Percentiles rank a stretch among this genome's conserved stretches.
These are phyloP conservation scores for Phytophthora fragariae DNA, from an alignment of 352 stramenopile species.

Conservation along the genomic window DNA sequence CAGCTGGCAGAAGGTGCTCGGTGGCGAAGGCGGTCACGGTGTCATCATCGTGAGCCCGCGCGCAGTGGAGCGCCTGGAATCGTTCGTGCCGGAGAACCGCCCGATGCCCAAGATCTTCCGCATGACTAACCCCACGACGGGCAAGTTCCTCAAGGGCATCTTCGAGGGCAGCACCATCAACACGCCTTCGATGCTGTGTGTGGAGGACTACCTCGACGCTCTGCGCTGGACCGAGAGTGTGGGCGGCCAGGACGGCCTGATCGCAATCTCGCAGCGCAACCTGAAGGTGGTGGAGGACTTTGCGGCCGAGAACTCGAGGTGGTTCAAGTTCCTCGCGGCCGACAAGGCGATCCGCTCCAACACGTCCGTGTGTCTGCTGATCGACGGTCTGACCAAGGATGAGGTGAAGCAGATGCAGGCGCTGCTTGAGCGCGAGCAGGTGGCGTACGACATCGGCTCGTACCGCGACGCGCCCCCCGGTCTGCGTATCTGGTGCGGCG, in stretches of 20 bases:
- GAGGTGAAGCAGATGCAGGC: slow-evolving; percentile 98
- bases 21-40: slow-evolving; percentile 98
- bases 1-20: slow-evolving; percentile 99
- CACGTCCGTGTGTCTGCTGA: slow-evolving; percentile 97
- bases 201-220: slow-evolving; percentile 99
- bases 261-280: slow-evolving; percentile 95
- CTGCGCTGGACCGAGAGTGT: slow-evolving; percentile 96
- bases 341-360: slow-evolving; percentile 94
- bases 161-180: slow-evolving; percentile 99
- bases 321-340: slow-evolving; percentile 97
- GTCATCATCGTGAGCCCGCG: slow-evolving; percentile 97
- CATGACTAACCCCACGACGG: slow-evolving; percentile 96
- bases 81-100: slow-evolving; percentile 84
- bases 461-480: slow-evolving; percentile 98
- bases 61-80: slow-evolving; percentile 97
- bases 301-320: slow-evolving; percentile 94
- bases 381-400: slow-evolving; percentile 92
- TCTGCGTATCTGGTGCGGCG: slow-evolving; percentile 99
- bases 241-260: slow-evolving; percentile 94
- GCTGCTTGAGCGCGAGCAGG: slow-evolving; percentile 95
- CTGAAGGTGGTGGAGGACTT: slow-evolving; percentile 96
- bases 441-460: slow-evolving; percentile 98
- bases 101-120: slow-evolving; percentile 99
- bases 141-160: slow-evolving; percentile 94
- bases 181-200: slow-evolving; percentile 99